Percentiles rank a stretch among this genome's conserved stretches.
Conservation (phyloP, 164 flowering plant genomes). For the Akebia trifoliata region DNA sequence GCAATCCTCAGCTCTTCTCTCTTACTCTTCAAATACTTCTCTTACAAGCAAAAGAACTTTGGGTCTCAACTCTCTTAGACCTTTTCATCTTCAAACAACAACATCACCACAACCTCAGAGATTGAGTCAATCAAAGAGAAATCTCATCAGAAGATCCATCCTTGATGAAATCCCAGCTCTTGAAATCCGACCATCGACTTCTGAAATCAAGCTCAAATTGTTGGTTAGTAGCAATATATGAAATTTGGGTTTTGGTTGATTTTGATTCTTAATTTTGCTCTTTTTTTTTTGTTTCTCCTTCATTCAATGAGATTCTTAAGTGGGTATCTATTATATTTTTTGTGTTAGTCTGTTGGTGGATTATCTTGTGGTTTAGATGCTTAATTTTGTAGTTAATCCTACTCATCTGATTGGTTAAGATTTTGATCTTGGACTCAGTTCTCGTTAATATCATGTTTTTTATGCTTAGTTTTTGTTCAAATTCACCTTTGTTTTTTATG, state of each 20-base stretch:
- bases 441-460: too few species aligned
- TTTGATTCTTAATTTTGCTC: not conserved
- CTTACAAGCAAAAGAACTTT: not conserved
- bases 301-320: not conserved
- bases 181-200: constrained; percentile 29
- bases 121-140: constrained; percentile 12
- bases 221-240: constrained; percentile 4
- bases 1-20: constrained; percentile 8
- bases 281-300: not conserved
- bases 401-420: not conserved
- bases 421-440: not conserved
- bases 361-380: not conserved
- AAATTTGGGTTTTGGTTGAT: not conserved
- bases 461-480: not conserved
- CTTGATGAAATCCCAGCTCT: constrained; percentile 16
- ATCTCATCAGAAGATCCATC: constrained; percentile 11
- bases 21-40: constrained; percentile 10
- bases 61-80: constrained; percentile 4
- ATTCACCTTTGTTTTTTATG: not conserved
- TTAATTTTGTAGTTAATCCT: not conserved
- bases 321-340: too few species aligned
- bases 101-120: not conserved
- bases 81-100: not conserved
- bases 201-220: constrained; percentile 61
- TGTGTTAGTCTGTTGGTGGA: not conserved